Conservation (phyloP, 2,329 filamentous ascomycete species). For the Cladobotryum protrusum region DNA sequence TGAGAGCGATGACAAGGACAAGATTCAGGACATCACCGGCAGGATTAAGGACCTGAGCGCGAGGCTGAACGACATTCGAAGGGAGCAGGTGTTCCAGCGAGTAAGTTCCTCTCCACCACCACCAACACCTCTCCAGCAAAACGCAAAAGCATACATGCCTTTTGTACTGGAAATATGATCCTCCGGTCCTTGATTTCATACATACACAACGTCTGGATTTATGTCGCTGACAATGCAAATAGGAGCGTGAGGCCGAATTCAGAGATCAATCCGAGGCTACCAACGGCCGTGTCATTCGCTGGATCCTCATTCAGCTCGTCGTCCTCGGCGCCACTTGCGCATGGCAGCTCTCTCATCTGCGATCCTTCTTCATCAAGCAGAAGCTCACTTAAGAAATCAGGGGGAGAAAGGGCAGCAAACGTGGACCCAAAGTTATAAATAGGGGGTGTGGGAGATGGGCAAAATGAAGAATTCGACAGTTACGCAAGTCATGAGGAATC, state of each 20-base stretch:
- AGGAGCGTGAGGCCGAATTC: slow-evolving; percentile 98
- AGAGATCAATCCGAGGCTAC: slow-evolving; percentile 94
- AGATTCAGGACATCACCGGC: slow-evolving; percentile 82
- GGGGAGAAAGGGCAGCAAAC: neutral
- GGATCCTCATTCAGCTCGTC: slow-evolving; percentile 85
- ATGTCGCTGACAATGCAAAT: neutral
- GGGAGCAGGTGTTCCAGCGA: slow-evolving; percentile 95
- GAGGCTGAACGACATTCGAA: slow-evolving; percentile 77
- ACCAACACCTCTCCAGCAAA: neutral
- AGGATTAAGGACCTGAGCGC: slow-evolving; percentile 86
- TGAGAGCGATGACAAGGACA: slow-evolving; percentile 87
- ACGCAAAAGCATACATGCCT: too few relatives aligned
- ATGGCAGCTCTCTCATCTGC: slow-evolving; percentile 93
- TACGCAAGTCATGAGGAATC: neutral
- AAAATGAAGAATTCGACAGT: too few relatives aligned
- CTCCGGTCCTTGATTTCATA: too few relatives aligned
- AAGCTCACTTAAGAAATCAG: slow-evolving; percentile 70
- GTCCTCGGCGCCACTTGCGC: slow-evolving; percentile 84
- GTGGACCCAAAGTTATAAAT: too few relatives aligned
- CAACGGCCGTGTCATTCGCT: slow-evolving; percentile 85
- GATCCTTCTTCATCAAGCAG: slow-evolving; percentile 99
- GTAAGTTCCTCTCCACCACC: slow-evolving; percentile 41
- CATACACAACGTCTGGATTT: too few relatives aligned
- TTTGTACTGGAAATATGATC: too few relatives aligned
- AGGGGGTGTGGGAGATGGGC: neutral